phyloP scores from a whole-genome alignment of 169 alveolate genomes.

The Haemoproteus tartakovskyi region DNA sequence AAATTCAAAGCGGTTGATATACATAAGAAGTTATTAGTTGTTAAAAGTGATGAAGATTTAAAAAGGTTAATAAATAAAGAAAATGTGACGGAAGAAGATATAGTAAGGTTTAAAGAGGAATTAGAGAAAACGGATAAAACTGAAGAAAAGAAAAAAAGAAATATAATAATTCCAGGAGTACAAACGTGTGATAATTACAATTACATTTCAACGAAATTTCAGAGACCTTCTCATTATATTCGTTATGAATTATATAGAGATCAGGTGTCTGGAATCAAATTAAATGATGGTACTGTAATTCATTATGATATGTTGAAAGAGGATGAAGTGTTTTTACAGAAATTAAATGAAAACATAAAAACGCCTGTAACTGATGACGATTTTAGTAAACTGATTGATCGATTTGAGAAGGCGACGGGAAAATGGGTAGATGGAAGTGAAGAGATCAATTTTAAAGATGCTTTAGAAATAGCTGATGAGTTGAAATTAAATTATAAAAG shows the following conservation, averaged over 20 bases:
- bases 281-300: slow-evolving; percentile 73
- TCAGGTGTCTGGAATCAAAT: slow-evolving; percentile 78
- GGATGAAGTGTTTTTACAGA: slow-evolving; percentile 75
- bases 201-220: slow-evolving; percentile 49
- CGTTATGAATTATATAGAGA: slow-evolving; percentile 80
- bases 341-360: slow-evolving; percentile 62
- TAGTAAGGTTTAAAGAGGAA: slow-evolving; percentile 1
- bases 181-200: slow-evolving; percentile 53
- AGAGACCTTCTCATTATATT: slow-evolving; percentile 78
- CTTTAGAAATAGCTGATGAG: slow-evolving; percentile 64
- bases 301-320: slow-evolving; percentile 80
- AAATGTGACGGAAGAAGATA: slow-evolving; percentile 35
- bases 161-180: slow-evolving; percentile 57
- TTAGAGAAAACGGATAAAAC: slow-evolving; percentile 29
- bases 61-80: slow-evolving; percentile 45
- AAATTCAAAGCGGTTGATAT: slow-evolving; percentile 22
- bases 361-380: slow-evolving; percentile 56
- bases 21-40: slow-evolving; percentile 16
- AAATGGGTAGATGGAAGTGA: slow-evolving; percentile 51
- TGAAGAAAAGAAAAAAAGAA: slow-evolving; percentile 33
- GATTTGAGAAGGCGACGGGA: slow-evolving; percentile 74
- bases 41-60: slow-evolving; percentile 34
- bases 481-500: slow-evolving; percentile 21
- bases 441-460: slow-evolving; percentile 66
- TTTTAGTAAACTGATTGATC: slow-evolving; percentile 72